Base-by-base conservation (phyloP, 805 yeast species). In the Candida schatavii region DNA sequence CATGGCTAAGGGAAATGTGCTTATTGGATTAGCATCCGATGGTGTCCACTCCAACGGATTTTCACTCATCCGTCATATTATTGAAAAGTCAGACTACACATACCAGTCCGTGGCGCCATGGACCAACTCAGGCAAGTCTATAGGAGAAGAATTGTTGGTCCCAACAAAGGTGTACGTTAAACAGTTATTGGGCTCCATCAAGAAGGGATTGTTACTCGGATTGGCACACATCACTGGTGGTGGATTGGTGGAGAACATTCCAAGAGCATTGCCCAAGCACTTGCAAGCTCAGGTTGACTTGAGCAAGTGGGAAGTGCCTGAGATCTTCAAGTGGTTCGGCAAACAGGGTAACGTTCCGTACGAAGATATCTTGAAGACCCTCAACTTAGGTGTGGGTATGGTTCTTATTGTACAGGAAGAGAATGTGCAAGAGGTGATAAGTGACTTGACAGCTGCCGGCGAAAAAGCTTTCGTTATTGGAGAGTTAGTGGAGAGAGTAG, bases 211-310 rank as follows among this genome's bases (percentile, higher is more conserved):
- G 43, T 59, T 91, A 37, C 72, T 89, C 42, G 99, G 97, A 45
- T 75, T 93, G 59, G 96, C 99, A 2, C 96, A 93, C 58, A 93
- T 93, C 57, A 93, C 99, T 19, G 99, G 99, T 47, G 99, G 99
- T 63, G 99, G 99, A 40, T 74, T 93, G 41, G 83, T 93, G 22
- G 99, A 93, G 66, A 93, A 93, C 65, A 81, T 91, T 44, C 99
- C 99, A 41, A 81, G 99, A 61, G 93, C 96, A 15, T 73, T 93
- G 47, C 99, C 99, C 44, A 67, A 78, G 44, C 65, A 80, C 52
- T 70, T 93, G 47, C 82, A 83, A 54, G 99, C 97, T 11, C 72
- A 72, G 50, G 78, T 93, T 39, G 96, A 91, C 62, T 81, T 85
- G 59, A 68, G 67, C 42, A 68, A 78, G 7, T 91, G 98, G 96